Conservation (phyloP, 805 yeast species). For the Ogataea paradorogensis region DNA sequence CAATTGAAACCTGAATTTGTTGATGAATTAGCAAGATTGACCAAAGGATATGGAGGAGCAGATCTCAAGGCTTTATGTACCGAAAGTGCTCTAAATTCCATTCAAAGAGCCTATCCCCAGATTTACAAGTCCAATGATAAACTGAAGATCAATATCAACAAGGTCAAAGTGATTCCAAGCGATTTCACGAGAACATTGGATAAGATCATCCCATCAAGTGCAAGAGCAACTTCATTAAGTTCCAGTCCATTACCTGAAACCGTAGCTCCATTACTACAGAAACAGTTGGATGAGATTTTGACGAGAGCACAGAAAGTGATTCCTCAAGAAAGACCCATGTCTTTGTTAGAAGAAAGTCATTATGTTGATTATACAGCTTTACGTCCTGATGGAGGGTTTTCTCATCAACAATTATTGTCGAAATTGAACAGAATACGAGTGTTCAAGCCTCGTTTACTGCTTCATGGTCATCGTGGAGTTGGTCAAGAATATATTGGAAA, state of each 20-base stretch:
- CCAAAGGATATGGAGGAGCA: constrained; percentile 98
- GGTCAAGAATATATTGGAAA: constrained; percentile 86
- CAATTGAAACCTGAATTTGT: constrained; percentile 58
- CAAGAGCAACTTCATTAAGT: constrained; percentile 68
- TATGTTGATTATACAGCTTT: constrained; percentile 50
- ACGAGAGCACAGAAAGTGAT: constrained; percentile 51
- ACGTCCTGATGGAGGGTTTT: constrained; percentile 60
- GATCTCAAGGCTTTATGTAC: constrained; percentile 92
- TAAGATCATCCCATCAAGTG: constrained; percentile 88
- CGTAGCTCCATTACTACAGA: constrained; percentile 60
- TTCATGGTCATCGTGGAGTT: constrained; percentile 71
- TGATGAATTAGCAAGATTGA: constrained; percentile 65
- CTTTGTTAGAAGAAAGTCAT: constrained; percentile 67
- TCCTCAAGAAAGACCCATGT: constrained; percentile 54
- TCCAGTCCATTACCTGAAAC: constrained; percentile 79
- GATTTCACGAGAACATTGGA: constrained; percentile 87
- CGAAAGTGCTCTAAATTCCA: constrained; percentile 89
- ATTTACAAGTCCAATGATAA: constrained; percentile 77
- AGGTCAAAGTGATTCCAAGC: constrained; percentile 69
- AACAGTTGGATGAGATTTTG: constrained; percentile 46
- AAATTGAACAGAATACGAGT: constrained; percentile 48
- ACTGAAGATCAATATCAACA: constrained; percentile 64
- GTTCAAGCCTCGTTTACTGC: constrained; percentile 76
- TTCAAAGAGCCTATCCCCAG: constrained; percentile 91
- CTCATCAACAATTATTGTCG: constrained; percentile 58